Evolutionary conservation across 805 yeast genomes (phyloP).

Genomic region (Pichia phayaonensis): DNA sequence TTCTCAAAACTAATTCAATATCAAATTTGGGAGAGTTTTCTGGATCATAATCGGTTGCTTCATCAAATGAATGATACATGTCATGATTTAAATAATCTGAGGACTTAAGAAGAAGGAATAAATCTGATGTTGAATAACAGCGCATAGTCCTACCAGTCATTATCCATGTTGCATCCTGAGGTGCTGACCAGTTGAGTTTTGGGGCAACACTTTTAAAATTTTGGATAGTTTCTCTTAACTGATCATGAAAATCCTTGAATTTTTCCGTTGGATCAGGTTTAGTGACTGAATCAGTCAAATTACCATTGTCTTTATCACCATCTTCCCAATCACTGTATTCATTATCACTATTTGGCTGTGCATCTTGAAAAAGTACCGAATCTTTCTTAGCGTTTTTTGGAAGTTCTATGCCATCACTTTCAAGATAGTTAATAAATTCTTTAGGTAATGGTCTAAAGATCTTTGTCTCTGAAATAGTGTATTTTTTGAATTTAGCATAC

Average conservation of each 20-base stretch:
- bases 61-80: conserved; percentile 59
- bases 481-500: conserved; percentile 43
- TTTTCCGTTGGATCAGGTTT: conserved; percentile 35
- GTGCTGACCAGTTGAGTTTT: conserved; percentile 95
- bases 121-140: conserved; percentile 64
- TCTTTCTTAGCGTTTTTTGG: conserved; percentile 39
- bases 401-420: conserved; percentile 59
- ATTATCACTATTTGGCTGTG: conserved; percentile 41
- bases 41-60: conserved; percentile 22
- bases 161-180: conserved; percentile 93
- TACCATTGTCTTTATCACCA: conserved; percentile 26
- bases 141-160: conserved; percentile 66
- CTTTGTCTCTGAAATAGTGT: conserved; percentile 39
- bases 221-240: conserved; percentile 38
- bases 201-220: conserved; percentile 65
- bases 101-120: conserved; percentile 74
- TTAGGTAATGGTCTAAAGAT: conserved; percentile 53
- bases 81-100: conserved; percentile 88
- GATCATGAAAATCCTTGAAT: conserved; percentile 55
- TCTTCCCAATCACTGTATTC: conserved; percentile 75
- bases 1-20: conserved; percentile 65
- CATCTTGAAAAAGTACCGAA: conserved; percentile 25
- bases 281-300: not conserved
- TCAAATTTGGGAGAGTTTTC: conserved; percentile 26
- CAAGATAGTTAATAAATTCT: conserved; percentile 51